Percentiles rank a stretch among this genome's conserved stretches.
Conservation (phyloP, 257 asterid species). For the Rhazya stricta region DNA sequence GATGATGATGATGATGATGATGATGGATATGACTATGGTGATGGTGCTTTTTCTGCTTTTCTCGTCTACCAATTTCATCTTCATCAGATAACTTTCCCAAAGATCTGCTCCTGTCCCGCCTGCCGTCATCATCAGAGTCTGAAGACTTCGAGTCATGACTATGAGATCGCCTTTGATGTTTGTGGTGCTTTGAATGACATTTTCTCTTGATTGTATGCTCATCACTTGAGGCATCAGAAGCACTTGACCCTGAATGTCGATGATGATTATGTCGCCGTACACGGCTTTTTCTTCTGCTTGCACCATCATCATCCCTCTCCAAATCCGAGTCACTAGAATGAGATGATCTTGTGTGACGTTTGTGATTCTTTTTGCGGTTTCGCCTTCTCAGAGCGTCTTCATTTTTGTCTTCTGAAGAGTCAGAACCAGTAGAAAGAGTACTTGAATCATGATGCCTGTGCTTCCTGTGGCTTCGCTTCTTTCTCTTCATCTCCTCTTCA, state of each 20-base stretch:
- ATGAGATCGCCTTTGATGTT: conserved; percentile 26
- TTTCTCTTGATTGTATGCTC: conserved; percentile 33
- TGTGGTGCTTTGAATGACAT: conserved; percentile 33
- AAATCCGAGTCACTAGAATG: conserved; percentile 33
- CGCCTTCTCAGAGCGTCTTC: conserved; percentile 23
- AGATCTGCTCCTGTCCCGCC: conserved; percentile 41
- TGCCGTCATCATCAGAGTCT: conserved; percentile 43
- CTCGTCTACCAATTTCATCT: conserved; percentile 30
- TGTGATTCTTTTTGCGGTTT: conserved; percentile 28
- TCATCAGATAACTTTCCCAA: conserved; percentile 39
- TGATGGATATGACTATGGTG: no score
- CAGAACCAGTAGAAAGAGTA: conserved; percentile 42
- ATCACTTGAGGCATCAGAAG: conserved; percentile 41
- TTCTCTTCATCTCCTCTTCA: conserved; percentile 44
- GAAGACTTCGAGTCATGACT: conserved; percentile 38
- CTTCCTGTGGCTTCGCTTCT: conserved; percentile 47
- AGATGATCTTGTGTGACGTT: conserved; percentile 26
- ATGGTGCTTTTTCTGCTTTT: conserved; percentile 25
- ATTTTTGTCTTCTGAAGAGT: conserved; percentile 34
- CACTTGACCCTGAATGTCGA: conserved; percentile 29
- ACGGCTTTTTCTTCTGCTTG: conserved; percentile 33
- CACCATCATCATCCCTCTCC: conserved; percentile 40
- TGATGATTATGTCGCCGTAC: conserved; percentile 39
- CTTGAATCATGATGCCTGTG: conserved; percentile 28
- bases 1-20: conserved; percentile 30